Evolutionary conservation across 345 rosid species (phyloP).

Genomic region (Citrus inodora): DNA sequence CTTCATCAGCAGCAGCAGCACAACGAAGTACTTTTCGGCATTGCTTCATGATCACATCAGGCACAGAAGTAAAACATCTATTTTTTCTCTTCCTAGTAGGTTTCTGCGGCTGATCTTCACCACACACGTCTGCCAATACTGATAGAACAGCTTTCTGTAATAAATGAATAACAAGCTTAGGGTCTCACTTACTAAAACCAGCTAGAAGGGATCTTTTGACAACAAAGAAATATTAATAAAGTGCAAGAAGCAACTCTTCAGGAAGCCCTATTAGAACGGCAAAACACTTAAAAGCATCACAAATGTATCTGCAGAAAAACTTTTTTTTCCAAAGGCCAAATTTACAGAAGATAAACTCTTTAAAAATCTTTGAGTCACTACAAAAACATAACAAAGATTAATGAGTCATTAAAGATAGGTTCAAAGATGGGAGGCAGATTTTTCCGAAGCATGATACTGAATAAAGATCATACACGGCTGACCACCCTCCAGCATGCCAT

Average conservation of each 20-base stretch:
- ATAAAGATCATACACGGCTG: neutral
- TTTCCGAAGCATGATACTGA: neutral
- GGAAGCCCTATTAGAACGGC: neutral
- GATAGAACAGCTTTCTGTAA: slow-evolving; percentile 38
- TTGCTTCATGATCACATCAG: slow-evolving; percentile 36
- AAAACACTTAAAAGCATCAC: neutral
- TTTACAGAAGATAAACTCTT: neutral
- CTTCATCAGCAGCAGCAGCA: slow-evolving; percentile 31
- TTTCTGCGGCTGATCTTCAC: slow-evolving; percentile 26
- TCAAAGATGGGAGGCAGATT: neutral
- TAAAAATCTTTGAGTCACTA: neutral
- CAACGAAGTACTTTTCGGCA: slow-evolving; percentile 32
- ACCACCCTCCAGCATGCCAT: neutral
- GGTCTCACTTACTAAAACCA: neutral
- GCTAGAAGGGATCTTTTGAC: neutral
- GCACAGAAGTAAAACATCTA: slow-evolving; percentile 11
- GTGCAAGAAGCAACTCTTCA: neutral
- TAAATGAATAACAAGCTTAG: slow-evolving; percentile 1
- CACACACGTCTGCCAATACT: slow-evolving; percentile 23
- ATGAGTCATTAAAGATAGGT: neutral
- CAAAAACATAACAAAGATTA: neutral
- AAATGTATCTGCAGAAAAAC: neutral
- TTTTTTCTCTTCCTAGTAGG: slow-evolving; percentile 24
- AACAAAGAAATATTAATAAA: neutral
- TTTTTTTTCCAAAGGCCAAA: neutral